Base-by-base conservation (phyloP, 345 rosid genomes). In the Corchorus capsularis region DNA sequence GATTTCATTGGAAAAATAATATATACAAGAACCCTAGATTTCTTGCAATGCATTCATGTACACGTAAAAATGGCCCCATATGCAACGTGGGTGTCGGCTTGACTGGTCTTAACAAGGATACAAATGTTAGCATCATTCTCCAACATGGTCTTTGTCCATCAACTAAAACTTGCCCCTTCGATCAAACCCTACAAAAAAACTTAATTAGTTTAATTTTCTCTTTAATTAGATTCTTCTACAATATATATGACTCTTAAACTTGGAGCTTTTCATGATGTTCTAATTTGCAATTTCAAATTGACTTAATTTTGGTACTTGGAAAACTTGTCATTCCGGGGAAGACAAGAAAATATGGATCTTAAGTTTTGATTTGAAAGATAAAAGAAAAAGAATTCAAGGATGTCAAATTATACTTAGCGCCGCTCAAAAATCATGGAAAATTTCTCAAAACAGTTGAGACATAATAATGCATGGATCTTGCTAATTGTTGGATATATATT, bases 31-130 rank as follows among this genome's bases (percentile, higher is more conserved):
- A 54, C 65, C 75, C 54, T 77, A 66, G 76, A 78, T 82, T 77
- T 66, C 43, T 66, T 77, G 79, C 74, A 78, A 85, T 84, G 78
- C 34, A 81, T 74, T 37, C 63, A 80, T 64, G n/a, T 34, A 79
- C 89, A 87, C 90, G 92, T 86, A 89, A 82, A 69, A 72, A 79
- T 69, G 89, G 94, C 78, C 90, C 92, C 90, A 85, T 66, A 35
- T 80, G 85, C 75, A 82, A 69, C 52, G 19, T 66, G 27, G 65
- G 70, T 88, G 94, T 88, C 90, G 87, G 89, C 78, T 88, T 90
- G 94, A 88, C 94, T 71, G 77, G 90, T 84, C 92, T 37, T 69
- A 41, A 41, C 19, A 37, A 62, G 52, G 66, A 49, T 59, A 75
- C 75, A 79, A 34, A 45, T 37, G 78, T 70, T 69, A n/a, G 71